Evolutionary conservation across 2,329 filamentous ascomycete genomes (phyloP), one percentile per base, ranked within the genome.

Genomic region (Aspergillus piperis): DNA sequence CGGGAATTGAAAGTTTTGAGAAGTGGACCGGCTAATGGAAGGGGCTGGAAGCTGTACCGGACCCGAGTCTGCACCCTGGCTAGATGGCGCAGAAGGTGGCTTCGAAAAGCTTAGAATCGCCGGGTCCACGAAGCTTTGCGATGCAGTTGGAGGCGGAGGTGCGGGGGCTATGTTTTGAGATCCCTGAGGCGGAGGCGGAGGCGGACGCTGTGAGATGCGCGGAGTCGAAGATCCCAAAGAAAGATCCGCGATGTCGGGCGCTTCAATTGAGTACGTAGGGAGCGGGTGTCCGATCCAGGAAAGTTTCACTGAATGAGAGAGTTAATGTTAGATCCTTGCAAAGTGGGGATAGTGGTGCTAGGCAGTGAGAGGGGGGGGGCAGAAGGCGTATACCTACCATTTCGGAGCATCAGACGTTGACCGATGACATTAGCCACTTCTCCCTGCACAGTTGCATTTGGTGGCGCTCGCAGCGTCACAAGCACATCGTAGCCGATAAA

Each of bases 401-500:
- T 85, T 59, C 84, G 84, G 55, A 96, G 81, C 30, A 86, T 87
- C 64, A 96, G 78, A 62, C 87, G 88, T 70, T 86, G 84, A 25
- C 89, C 87, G 62, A 88, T 83, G 57, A 94, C 87, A 67, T 87
- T 83, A 62, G 86, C 84, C 38, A 96, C 89, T 21, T 86, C 85
- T 54, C 91, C 91, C 62, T 87, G 86, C 53, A 94, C 79, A 68
- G 85, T 81, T 44, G 84, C 85, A 62, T 85, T 85, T 2, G 84
- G 82, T 55, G 89, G 88, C 60, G 86, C 81, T 68, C 83, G 85
- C 64, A 95, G 82, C 38, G 88, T 89, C 70, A 95, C 88, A 62
- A 87, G 80, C 77, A 95, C 91, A 62, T 88, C 87, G 74, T 91
- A 84, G 63, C 91, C 91, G 70, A 91, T 86, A 73, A 94, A 92